phyloP scores from a whole-genome alignment of 2,329 filamentous ascomycete species.

The Colletotrichum siamense region DNA sequence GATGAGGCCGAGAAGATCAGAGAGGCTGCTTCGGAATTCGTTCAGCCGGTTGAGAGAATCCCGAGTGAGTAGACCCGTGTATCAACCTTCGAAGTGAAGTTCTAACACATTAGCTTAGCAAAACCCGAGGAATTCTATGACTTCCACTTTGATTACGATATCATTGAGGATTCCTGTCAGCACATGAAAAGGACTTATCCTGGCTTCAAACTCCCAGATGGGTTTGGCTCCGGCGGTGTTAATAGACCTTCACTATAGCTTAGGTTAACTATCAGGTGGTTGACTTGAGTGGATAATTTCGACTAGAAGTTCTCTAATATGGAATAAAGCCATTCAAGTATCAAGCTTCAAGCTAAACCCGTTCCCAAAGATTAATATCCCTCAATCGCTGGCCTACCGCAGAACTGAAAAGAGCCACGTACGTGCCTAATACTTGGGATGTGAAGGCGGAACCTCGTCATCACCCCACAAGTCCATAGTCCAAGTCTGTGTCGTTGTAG shows the following conservation, averaged over 20 bases:
- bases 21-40: conserved; percentile 27
- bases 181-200: not conserved
- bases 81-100: not conserved
- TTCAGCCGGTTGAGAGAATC: conserved; percentile 31
- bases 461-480: not conserved
- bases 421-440: not conserved
- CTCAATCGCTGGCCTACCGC: not conserved
- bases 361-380: not conserved
- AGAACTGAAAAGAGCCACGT: not conserved
- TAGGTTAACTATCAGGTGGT: not conserved
- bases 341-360: not conserved
- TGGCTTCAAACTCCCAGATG: not conserved
- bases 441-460: not conserved
- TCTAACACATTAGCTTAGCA: not conserved
- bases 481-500: not conserved
- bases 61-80: conserved; percentile 28
- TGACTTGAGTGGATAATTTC: not conserved
- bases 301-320: not conserved
- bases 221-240: not conserved
- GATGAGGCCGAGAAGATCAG: conserved; percentile 35
- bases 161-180: not conserved
- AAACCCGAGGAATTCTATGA: conserved; percentile 20
- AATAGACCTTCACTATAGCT: not conserved
- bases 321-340: not conserved
- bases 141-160: conserved; percentile 14